Base-by-base conservation (phyloP, 2,329 filamentous ascomycete species). In the Beauveria caledonica region DNA sequence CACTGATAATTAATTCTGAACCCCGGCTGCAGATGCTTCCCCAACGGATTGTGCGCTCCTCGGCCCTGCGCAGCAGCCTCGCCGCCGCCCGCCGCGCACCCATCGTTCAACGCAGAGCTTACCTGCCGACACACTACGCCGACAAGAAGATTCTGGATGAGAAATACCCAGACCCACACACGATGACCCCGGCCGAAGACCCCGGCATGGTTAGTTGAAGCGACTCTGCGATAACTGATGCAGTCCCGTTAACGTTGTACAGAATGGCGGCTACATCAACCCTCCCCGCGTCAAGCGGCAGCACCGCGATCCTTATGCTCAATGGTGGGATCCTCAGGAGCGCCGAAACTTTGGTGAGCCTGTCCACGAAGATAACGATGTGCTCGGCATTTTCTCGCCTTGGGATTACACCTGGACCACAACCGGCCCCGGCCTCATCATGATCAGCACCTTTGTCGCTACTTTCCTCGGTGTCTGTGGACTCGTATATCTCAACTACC, bases 311-410 rank as follows among this genome's bases (percentile, higher is more conserved):
- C 94, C 95, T 40, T 85, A 97, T 73, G 93, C 77, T 71, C 87
- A 90, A 72, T 99, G 92, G 91, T 97, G 92, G 90, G 93, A 99
- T 77, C 89, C 92, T 75, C 94, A 99, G 78, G 94, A 97, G 76
- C 87, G 92, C 73, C 86, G 94, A 70, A 97, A 99, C 82, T 97
- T 90, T 73, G 92, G 92, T 75, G 95, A 99, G 76, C 90, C 93
- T 13, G 86, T 96, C 57, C 93, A 99, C 75, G 95, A 99, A 76
- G 94, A 99, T 75, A 89, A 97, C 75, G 95, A 99, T 73, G 82
- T 92, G 61, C 81, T 97, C 61, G 92, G 92, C 68, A 88, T 96
- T 65, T 93, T 99, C 77, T 88, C 90, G 55, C 86, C 91, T 2
- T 86, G 94, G 73, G 87, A 92, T 69, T 97, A 99, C 78, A 94